These are phyloP conservation scores for Sugiyamaella neomexicana DNA, from an alignment of 1,139 yeast species.

Conservation along the genomic window DNA sequence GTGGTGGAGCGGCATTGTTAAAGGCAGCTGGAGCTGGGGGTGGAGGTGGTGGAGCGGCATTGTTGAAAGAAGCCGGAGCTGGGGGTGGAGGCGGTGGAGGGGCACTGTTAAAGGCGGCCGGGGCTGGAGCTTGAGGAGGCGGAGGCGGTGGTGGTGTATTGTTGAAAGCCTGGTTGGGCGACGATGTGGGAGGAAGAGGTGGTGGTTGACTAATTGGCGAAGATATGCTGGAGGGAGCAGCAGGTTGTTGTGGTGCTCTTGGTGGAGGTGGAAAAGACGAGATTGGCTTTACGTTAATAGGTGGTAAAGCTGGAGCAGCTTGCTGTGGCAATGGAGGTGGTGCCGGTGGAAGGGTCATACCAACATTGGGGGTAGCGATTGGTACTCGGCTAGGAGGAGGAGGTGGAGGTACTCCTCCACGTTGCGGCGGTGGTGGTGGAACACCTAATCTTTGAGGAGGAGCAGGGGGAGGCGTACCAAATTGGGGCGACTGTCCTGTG, in stretches of 20 bases:
- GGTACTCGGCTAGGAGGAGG: constrained; percentile 31
- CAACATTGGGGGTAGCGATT: not conserved
- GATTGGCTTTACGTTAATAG: constrained; percentile 19
- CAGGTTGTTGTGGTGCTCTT: constrained; percentile 23
- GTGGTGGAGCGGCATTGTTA: constrained; percentile 42
- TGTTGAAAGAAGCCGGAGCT: constrained; percentile 32
- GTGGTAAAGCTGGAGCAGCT: constrained; percentile 38
- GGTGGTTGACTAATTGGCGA: constrained; percentile 32
- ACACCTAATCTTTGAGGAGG: constrained; percentile 9
- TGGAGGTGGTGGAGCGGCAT: constrained; percentile 34
- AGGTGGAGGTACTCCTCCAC: constrained; percentile 28
- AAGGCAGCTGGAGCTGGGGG: constrained; percentile 39
- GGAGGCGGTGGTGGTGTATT: constrained; percentile 33
- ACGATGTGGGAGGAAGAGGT: constrained; percentile 36
- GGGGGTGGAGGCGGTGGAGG: constrained; percentile 33
- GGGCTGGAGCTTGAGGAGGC: too few species aligned
- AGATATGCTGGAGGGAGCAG: constrained; percentile 30
- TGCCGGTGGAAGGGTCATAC: constrained; percentile 20
- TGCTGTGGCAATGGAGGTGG: constrained; percentile 27
- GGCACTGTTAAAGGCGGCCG: too few species aligned
- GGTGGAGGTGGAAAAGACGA: constrained; percentile 33
- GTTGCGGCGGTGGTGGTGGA: constrained; percentile 28
- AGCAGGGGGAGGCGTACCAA: constrained; percentile 30
- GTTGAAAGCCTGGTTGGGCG: constrained; percentile 30
- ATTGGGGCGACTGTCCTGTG: constrained; percentile 28